Evolutionary conservation across 163 green algal species (phyloP).

Genomic region (Scenedesmus sp.): DNA sequence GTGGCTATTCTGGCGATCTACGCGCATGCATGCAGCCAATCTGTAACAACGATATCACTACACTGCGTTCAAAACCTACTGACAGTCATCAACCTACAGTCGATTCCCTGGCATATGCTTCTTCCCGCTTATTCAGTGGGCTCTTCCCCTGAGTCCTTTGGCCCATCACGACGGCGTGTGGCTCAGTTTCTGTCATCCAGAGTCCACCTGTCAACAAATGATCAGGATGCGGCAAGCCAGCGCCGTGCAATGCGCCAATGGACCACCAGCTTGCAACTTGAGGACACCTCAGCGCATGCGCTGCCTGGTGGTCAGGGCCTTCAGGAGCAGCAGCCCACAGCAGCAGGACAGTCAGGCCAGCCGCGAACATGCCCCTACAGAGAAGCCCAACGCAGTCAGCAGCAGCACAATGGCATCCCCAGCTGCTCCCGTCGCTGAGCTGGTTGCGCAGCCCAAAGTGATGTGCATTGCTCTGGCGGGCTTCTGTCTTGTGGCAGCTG

Average conservation of each 20-base stretch:
- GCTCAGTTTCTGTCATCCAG: not conserved
- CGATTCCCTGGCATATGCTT: slow-evolving; percentile 13
- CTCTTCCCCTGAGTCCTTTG: not conserved
- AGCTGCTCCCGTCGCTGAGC: not conserved
- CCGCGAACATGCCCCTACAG: not conserved
- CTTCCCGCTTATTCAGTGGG: slow-evolving; percentile 4
- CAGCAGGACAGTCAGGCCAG: not conserved
- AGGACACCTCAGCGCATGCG: not conserved
- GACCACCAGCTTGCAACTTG: not conserved
- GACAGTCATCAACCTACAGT: not conserved
- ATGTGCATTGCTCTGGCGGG: slow-evolving; percentile 18
- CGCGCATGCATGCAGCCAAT: not conserved
- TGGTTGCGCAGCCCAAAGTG: not conserved
- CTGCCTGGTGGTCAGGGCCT: slow-evolving; percentile 8
- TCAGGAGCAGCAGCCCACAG: not conserved
- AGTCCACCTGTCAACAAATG: not conserved
- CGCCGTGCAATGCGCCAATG: not conserved
- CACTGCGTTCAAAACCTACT: not conserved
- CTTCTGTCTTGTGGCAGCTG: slow-evolving; percentile 30
- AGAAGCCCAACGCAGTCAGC: not conserved
- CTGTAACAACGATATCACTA: not conserved
- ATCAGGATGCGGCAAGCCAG: not conserved
- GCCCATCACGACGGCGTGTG: not conserved
- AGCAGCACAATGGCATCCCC: not conserved
- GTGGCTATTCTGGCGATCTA: not conserved